Percentiles rank a stretch among this genome's conserved stretches.
Conservation (phyloP, 2,329 filamentous ascomycete genomes). For the Fusarium xylarioides region DNA sequence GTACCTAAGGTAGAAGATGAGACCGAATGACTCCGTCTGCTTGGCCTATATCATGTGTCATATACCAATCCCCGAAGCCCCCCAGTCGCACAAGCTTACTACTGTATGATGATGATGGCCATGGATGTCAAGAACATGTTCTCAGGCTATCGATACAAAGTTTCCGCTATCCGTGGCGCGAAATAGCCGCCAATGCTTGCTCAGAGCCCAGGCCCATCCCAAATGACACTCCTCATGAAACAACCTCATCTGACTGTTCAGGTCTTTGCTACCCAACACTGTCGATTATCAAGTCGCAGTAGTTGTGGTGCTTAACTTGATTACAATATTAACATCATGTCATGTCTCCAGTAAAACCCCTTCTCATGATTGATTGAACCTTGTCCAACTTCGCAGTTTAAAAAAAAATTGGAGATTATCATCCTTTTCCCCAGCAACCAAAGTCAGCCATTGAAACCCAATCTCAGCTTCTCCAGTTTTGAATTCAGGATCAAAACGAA, state of each 20-base stretch:
- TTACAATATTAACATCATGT: neutral
- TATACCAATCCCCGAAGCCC: neutral
- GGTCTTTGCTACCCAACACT: neutral
- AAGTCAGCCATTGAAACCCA: slow-evolving; percentile 21
- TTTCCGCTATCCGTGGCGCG: slow-evolving; percentile 21
- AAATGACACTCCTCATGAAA: slow-evolving; percentile 10
- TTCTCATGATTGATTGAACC: slow-evolving; percentile 1
- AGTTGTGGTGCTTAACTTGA: neutral
- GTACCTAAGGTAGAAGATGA: neutral
- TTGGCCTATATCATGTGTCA: neutral
- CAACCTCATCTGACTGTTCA: neutral
- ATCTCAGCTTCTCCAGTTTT: slow-evolving; percentile 18
- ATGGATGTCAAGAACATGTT: slow-evolving; percentile 2
- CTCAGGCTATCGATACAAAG: neutral
- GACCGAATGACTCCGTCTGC: neutral
- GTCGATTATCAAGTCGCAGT: neutral
- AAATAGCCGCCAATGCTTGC: slow-evolving; percentile 17
- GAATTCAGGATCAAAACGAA: neutral
- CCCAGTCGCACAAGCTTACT: neutral
- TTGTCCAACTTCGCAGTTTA: neutral
- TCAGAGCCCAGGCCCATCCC: slow-evolving; percentile 9
- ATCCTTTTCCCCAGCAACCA: slow-evolving; percentile 13
- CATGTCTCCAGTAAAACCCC: slow-evolving; percentile 1
- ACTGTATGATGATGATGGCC: neutral
- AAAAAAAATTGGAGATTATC: slow-evolving; percentile 10